Conservation (phyloP, 1,284 basidiomycete genomes). For the Cryptococcus wingfieldii region DNA sequence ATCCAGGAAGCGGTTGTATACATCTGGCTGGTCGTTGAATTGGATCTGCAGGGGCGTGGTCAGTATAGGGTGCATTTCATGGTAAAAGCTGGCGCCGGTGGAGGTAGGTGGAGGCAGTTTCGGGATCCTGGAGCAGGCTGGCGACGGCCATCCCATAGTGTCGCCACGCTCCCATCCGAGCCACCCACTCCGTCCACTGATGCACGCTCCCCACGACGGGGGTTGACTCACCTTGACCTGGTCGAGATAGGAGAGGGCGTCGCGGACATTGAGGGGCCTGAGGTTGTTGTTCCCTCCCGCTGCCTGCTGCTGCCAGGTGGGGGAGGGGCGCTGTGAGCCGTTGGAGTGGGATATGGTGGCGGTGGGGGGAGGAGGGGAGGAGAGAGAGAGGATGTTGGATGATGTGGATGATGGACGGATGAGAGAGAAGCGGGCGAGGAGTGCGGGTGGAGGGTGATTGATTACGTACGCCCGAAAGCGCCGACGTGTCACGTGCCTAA, state of each 20-base stretch:
- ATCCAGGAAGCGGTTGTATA: constrained; percentile 95
- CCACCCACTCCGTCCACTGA: not conserved
- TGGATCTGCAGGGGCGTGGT: constrained; percentile 54
- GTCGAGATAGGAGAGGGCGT: constrained; percentile 95
- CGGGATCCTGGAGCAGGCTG: not conserved
- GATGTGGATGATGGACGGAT: not conserved
- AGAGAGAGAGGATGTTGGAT: not conserved
- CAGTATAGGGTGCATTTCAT: not conserved
- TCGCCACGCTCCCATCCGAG: not conserved
- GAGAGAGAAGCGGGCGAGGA: not conserved
- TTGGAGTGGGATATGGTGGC: not conserved
- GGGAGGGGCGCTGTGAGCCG: not conserved
- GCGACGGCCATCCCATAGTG: not conserved
- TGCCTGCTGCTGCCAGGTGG: not conserved
- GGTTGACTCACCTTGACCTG: constrained; percentile 68
- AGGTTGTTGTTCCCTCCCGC: constrained; percentile 19
- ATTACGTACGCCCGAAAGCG: too few relatives aligned
- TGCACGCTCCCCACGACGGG: not conserved
- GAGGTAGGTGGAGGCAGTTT: constrained; percentile 4
- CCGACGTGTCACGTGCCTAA: too few relatives aligned
- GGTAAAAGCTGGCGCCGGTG: constrained; percentile 8
- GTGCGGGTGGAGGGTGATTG: not conserved
- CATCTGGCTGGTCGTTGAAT: constrained; percentile 87
- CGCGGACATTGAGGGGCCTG: constrained; percentile 54
- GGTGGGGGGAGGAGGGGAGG: not conserved